Base-by-base conservation (phyloP, 2,329 filamentous ascomycete genomes). In the Cladorrhinum sp. region DNA sequence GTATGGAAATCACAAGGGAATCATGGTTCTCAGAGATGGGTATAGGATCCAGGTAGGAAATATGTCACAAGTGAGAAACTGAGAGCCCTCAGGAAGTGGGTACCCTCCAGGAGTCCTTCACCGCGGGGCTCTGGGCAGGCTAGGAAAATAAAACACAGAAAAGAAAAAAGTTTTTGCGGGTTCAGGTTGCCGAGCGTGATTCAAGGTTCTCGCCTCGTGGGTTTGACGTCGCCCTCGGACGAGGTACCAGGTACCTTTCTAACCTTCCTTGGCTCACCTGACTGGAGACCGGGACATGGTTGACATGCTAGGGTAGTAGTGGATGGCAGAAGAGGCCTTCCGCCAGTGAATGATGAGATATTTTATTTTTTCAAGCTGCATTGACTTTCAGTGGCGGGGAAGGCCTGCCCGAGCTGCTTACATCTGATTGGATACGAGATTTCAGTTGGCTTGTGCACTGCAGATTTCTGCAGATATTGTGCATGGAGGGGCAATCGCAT, bases 1-100 rank as follows among this genome's bases (percentile, higher is more conserved):
- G 54, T 48, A 42, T 50, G 54, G 33, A 24, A 23, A 59, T 68
- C 66, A 69, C 66, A 67, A 58, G 49, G 61, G 64, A 66, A 65
- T 55, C 66, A 69, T 69, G 62, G 64, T 64, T 21, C n/a, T 46
- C n/a, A 46, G 66, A 54, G 24, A 42, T 24, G 52, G 36, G 18
- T 60, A 56, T 51, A 4, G 42, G 23, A 49, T 48, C 18, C 28
- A 54, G 52, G 9, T 28, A 28, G 26, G 26, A 28, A 36, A 36
- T 36, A 36, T 36, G 33, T 36, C 33, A 36, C 33, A 36, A 16
- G 33, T 36, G 8, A 36, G 14, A 16, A 36, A 36, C 33, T 16
- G 33, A 36, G 33, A 46, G 36, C 6, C 36, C 36, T 14, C 4
- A n/a, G 36, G 36, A 39, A 49, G 54, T 57, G 54, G 54, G 54